Evolutionary conservation across 2,329 filamentous ascomycete genomes (phyloP).

Genomic region (Akanthomyces uredinophilus): DNA sequence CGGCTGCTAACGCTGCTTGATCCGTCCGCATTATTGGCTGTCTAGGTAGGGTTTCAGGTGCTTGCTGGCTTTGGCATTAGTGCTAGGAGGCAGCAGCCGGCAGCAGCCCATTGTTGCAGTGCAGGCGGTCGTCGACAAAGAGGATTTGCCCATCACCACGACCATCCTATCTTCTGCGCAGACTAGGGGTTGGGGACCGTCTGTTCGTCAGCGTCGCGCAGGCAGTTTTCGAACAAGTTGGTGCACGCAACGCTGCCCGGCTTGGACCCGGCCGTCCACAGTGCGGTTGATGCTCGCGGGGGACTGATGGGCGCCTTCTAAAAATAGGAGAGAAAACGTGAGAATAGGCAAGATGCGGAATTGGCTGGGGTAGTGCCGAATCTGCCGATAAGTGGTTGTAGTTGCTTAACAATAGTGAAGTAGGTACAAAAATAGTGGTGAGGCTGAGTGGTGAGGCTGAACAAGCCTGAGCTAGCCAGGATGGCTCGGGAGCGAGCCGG

Average conservation of each 20-base stretch:
- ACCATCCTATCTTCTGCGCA: conserved; percentile 33
- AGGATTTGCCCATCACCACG: conserved; percentile 39
- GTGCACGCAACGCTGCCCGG: not conserved
- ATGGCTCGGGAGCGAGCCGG: not conserved
- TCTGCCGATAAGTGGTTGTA: no score
- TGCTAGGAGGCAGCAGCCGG: conserved; percentile 35
- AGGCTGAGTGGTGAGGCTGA: no score
- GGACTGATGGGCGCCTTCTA: no score
- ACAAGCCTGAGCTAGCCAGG: no score
- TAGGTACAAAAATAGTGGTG: no score
- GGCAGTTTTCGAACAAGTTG: conserved; percentile 6
- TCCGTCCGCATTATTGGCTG: conserved; percentile 26
- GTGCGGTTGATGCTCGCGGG: no score
- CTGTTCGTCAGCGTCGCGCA: conserved; percentile 5
- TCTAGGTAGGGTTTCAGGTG: conserved; percentile 43
- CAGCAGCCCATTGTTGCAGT: conserved; percentile 36
- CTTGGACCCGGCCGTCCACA: not conserved
- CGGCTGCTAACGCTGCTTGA: conserved; percentile 40
- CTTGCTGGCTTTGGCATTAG: conserved; percentile 34
- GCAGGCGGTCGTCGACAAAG: conserved; percentile 33
- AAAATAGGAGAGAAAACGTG: no score
- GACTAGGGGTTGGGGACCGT: not conserved
- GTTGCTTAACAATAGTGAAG: no score
- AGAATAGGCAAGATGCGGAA: no score
- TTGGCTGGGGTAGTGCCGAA: no score